Evolutionary conservation across 2,329 filamentous ascomycete genomes (phyloP).

Genomic region (Aspergillus persii): DNA sequence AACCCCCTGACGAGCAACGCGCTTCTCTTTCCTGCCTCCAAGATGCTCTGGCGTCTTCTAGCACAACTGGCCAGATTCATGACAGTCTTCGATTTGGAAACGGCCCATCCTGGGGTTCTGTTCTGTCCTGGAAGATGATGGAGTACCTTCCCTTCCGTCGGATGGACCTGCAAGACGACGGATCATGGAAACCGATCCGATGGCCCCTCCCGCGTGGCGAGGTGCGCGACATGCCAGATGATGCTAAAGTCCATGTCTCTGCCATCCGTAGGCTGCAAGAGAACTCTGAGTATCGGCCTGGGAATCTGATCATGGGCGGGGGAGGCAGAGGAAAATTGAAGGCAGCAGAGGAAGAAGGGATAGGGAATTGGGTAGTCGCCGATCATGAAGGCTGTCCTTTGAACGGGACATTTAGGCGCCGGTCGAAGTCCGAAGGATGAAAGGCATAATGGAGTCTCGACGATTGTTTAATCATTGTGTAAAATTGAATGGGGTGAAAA

Average conservation of each 20-base stretch:
- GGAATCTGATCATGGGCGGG: constrained; percentile 62
- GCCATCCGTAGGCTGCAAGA: constrained; percentile 70
- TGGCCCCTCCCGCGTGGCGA: constrained; percentile 77
- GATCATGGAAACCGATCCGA: constrained; percentile 73
- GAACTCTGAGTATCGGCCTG: constrained; percentile 66
- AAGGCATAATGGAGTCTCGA: no score
- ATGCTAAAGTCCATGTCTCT: constrained; percentile 69
- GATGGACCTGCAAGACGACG: constrained; percentile 72
- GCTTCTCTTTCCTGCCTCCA: constrained; percentile 49
- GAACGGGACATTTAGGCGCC: no score
- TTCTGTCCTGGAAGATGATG: constrained; percentile 72
- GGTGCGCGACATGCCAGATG: constrained; percentile 69
- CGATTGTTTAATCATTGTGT: no score
- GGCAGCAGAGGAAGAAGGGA: no score
- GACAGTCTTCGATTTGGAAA: constrained; percentile 67
- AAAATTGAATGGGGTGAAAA: no score
- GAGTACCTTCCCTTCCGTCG: constrained; percentile 77
- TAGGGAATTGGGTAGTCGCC: no score
- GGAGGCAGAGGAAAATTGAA: no score
- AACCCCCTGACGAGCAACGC: background rate
- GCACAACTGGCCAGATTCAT: constrained; percentile 58
- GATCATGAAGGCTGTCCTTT: no score
- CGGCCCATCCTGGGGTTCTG: constrained; percentile 55
- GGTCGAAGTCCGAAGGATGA: no score
- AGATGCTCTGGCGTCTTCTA: constrained; percentile 57